Base-by-base conservation (phyloP, 1,284 basidiomycete genomes). In the Ustilago cynodontis region DNA sequence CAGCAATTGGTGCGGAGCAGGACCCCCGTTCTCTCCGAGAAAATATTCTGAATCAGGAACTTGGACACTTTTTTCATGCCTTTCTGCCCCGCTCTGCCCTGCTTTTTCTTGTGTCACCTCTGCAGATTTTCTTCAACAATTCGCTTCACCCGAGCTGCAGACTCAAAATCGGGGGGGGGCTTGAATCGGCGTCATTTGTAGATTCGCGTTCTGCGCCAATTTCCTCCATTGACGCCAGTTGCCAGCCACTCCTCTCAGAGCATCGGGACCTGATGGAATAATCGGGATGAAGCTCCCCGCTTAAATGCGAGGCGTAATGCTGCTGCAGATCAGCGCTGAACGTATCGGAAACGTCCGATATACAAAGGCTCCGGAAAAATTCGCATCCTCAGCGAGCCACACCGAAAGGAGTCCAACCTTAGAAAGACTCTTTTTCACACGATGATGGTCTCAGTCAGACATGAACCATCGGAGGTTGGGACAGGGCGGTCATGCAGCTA, bases 21-120 rank as follows among this genome's bases (percentile, higher is more conserved):
- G 2, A n/a, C 43, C 43, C 43, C 43, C 22, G 43, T 28, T 18
- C 33, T 26, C 33, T 37, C 10, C 53, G 24, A 26, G 24, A 16
- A 35, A 8, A 24, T 41, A n/a, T 55, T 55, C 53, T 55, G 53
- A 55, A 55, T 39, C 53, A 55, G 53, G 53, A 39, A 41, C 53
- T 55, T 39, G 35, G 8, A 10, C 43, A 22, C 4, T 45, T 45
- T 20, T 45, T 45, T 37, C 43, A 45, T 45, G 43, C 43, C 43
- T 45, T 20, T 41, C 5, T 13, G 22, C 43, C 43, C 43, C 43
- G 43, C 43, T 22, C n/a, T 3, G 43, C 43, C 43, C 43, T 45
- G 43, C 43, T 20, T 50, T n/a, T 37, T 16, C 35, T 37, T 37
- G 5, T 11, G 31, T 11, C 31, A 6, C 35, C 14, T 9, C 35